A percentile compares a stretch with the other conserved stretches of the same genome.
Evolutionary conservation across 768 basidiomycete species (phyloP).

Genomic region (Clavulina sp.): DNA sequence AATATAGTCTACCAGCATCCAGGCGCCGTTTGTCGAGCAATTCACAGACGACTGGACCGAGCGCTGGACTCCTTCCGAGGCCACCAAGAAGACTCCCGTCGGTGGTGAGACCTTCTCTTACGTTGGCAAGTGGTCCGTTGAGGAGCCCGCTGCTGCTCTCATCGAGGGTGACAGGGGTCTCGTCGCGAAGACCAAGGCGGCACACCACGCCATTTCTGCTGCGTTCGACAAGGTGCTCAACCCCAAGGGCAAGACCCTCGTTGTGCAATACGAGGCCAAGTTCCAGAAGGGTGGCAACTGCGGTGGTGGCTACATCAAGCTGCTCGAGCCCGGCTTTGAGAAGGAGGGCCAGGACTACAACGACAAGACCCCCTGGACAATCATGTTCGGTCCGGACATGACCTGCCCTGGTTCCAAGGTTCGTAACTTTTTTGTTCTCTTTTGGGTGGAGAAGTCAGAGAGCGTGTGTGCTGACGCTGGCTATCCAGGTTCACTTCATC

Average conservation of each 20-base stretch:
- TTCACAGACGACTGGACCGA: slow-evolving; percentile 81
- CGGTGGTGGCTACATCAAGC: slow-evolving; percentile 96
- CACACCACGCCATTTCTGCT: slow-evolving; percentile 96
- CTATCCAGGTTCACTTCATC: slow-evolving; percentile 80
- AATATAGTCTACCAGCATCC: slow-evolving; percentile 50
- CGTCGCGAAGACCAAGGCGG: slow-evolving; percentile 91
- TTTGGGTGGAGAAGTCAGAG: too few relatives aligned
- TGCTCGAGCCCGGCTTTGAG: slow-evolving; percentile 88
- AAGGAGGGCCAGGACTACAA: slow-evolving; percentile 84
- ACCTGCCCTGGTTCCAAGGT: slow-evolving; percentile 88
- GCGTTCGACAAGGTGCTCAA: slow-evolving; percentile 63
- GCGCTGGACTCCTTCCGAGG: slow-evolving; percentile 92
- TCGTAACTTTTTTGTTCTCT: not conserved
- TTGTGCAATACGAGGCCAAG: slow-evolving; percentile 98
- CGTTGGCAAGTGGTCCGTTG: slow-evolving; percentile 93
- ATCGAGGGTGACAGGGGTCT: slow-evolving; percentile 79
- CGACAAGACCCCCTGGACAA: slow-evolving; percentile 83
- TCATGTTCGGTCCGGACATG: slow-evolving; percentile 97
- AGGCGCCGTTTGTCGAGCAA: slow-evolving; percentile 89
- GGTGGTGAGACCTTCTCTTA: slow-evolving; percentile 94
- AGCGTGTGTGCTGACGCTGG: too few relatives aligned
- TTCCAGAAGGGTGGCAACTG: slow-evolving; percentile 99
- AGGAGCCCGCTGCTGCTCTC: slow-evolving; percentile 73
- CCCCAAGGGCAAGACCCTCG: slow-evolving; percentile 70
- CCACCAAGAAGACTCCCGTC: slow-evolving; percentile 94